phyloP scores from a whole-genome alignment of 805 yeast species.

The Wickerhamiella dianesei region DNA sequence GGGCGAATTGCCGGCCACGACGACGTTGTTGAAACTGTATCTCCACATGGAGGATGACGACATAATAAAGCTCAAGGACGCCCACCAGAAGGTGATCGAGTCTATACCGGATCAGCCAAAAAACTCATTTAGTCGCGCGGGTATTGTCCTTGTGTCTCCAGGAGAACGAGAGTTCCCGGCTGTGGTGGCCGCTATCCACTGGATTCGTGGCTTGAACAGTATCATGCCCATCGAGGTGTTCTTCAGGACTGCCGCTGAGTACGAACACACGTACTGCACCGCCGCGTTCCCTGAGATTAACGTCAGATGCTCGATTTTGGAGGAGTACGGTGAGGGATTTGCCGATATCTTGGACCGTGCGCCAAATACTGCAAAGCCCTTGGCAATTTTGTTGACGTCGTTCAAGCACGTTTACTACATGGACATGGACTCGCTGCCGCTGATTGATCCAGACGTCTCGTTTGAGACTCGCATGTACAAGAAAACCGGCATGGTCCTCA shows the following conservation, averaged over 20 bases:
- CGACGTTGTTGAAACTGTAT: background rate
- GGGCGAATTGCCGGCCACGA: background rate
- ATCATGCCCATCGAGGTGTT: background rate
- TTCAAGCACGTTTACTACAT: conserved; percentile 58
- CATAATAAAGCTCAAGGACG: background rate
- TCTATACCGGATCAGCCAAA: background rate
- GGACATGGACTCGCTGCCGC: conserved; percentile 68
- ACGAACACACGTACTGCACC: background rate
- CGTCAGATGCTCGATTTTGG: background rate
- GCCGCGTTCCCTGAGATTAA: background rate
- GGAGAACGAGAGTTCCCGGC: background rate
- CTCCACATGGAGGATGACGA: background rate
- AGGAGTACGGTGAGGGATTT: background rate
- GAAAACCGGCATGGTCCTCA: conserved; percentile 40
- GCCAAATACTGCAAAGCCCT: conserved; percentile 37
- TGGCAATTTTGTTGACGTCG: conserved; percentile 57
- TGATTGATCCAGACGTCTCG: conserved; percentile 45
- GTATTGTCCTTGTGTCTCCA: background rate
- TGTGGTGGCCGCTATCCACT: background rate
- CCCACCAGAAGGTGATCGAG: background rate
- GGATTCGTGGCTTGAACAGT: background rate
- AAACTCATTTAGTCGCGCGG: background rate
- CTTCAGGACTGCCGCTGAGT: background rate
- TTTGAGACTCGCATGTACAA: conserved; percentile 46
- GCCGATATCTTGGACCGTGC: background rate